Percentiles rank a stretch among this genome's conserved stretches.
Evolutionary conservation across 2,329 filamentous ascomycete genomes (phyloP).

Genomic region (Emergomyces orientalis): DNA sequence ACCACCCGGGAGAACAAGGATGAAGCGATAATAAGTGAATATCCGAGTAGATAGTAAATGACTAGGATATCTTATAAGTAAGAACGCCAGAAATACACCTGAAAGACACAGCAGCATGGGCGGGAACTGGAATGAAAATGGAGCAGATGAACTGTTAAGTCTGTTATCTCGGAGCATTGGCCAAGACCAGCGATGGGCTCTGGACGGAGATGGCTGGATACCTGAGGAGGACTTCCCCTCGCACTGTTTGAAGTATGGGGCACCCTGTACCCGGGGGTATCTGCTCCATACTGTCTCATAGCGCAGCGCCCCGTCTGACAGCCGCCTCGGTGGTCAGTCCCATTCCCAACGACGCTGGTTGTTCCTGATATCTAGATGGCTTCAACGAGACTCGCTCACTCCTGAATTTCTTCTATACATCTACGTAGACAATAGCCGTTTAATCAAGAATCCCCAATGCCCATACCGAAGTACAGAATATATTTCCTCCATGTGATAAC

Average conservation of each 20-base stretch:
- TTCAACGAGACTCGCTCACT: not conserved
- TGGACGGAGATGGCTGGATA: not conserved
- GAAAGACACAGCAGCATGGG: no score
- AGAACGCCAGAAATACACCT: not conserved
- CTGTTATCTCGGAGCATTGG: not conserved
- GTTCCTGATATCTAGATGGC: not conserved
- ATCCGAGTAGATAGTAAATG: not conserved
- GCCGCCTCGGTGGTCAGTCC: not conserved
- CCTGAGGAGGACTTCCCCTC: not conserved
- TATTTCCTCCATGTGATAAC: not conserved
- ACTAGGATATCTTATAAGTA: not conserved
- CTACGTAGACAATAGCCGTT: not conserved
- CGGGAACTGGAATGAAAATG: not conserved
- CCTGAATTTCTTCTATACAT: not conserved
- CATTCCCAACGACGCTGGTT: constrained; percentile 1
- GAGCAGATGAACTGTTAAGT: not conserved
- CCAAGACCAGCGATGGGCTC: not conserved
- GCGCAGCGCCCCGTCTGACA: not conserved
- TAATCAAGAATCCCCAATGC: not conserved
- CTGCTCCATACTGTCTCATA: not conserved
- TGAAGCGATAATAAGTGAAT: not conserved
- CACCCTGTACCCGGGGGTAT: not conserved
- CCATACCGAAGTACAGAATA: not conserved
- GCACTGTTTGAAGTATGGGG: not conserved
- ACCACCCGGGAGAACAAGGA: not conserved